Evolutionary conservation across 106 monocot genomes (phyloP).

Genomic region (Apostasia shenzhenica): DNA sequence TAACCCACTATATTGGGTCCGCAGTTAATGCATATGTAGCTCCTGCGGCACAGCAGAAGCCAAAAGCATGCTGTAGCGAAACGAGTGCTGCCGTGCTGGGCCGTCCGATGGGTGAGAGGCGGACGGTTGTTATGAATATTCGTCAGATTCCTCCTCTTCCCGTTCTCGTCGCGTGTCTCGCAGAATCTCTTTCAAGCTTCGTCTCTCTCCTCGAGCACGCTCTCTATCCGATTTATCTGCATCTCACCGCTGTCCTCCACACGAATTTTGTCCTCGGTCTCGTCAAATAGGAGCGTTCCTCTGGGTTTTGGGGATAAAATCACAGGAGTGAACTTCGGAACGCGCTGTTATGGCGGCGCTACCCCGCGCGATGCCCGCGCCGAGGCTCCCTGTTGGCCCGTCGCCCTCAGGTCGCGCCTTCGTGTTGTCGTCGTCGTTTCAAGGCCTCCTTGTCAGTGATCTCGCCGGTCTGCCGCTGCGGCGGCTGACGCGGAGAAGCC

Average conservation of each 20-base stretch:
- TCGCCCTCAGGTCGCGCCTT: background rate
- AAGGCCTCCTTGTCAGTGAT: constrained; percentile 6
- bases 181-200: background rate
- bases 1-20: too few relatives aligned
- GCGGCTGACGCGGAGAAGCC: constrained; percentile 8
- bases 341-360: constrained; percentile 17
- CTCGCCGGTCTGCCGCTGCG: background rate
- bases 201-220: constrained; percentile 1
- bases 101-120: too few relatives aligned
- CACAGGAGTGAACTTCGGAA: background rate
- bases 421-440: constrained; percentile 8
- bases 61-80: too few relatives aligned
- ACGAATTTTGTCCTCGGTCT: constrained; percentile 16
- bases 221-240: constrained; percentile 19
- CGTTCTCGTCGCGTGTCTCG: too few relatives aligned
- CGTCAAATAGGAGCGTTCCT: background rate
- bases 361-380: constrained; percentile 11
- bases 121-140: too few relatives aligned
- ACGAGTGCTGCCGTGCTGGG: too few relatives aligned
- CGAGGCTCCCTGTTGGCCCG: background rate
- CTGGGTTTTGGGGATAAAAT: background rate
- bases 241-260: constrained; percentile 15
- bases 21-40: too few relatives aligned
- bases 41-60: too few relatives aligned
- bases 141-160: too few relatives aligned